Evolutionary conservation across 2,329 filamentous ascomycete species (phyloP).

Genomic region (Alternaria ventricosa): DNA sequence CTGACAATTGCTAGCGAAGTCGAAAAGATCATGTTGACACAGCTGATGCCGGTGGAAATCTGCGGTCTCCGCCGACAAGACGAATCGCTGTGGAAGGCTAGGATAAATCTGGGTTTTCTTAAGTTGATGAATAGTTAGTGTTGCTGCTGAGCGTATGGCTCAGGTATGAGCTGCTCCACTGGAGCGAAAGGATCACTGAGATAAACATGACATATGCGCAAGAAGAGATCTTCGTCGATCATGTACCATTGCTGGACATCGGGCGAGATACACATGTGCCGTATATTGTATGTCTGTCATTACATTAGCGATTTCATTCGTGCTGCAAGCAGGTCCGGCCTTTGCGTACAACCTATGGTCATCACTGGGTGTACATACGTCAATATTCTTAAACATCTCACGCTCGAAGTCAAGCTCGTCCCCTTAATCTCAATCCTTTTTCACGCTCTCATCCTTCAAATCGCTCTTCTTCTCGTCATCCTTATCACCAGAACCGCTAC

Average conservation of each 20-base stretch:
- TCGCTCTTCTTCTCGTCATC: slow-evolving; percentile 28
- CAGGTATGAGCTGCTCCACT: background rate
- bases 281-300: background rate
- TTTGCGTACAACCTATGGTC: background rate
- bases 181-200: background rate
- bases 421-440: slow-evolving; percentile 1
- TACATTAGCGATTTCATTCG: background rate
- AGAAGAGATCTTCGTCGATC: background rate
- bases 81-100: background rate
- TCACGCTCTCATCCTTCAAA: slow-evolving; percentile 13
- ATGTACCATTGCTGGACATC: background rate
- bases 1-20: background rate
- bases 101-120: background rate
- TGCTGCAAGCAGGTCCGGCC: background rate
- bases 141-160: background rate
- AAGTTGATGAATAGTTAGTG: background rate
- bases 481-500: slow-evolving; percentile 34
- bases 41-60: background rate
- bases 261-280: background rate
- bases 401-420: background rate
- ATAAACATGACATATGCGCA: background rate
- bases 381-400: background rate
- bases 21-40: no score
- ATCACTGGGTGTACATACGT: background rate
- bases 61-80: background rate